Conservation (phyloP, 129 eudicot genomes). For the Helianthus annuus region DNA sequence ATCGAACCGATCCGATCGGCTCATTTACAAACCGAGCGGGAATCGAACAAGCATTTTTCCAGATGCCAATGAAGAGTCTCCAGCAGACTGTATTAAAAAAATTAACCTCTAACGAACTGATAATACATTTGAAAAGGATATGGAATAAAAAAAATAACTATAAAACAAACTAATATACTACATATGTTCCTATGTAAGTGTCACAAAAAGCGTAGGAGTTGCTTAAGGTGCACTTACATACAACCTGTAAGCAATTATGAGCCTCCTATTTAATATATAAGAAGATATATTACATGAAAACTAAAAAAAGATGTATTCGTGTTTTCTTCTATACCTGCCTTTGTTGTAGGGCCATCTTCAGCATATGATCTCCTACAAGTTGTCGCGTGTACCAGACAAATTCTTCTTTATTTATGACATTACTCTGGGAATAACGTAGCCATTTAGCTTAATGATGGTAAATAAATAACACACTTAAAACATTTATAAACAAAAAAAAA, state of each 20-base stretch:
- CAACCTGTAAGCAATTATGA: no score
- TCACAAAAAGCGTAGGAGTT: no score
- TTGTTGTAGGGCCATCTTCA: slow-evolving; percentile 82
- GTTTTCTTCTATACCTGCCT: slow-evolving; percentile 48
- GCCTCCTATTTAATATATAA: no score
- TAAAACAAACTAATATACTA: background rate
- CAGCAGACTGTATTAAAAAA: slow-evolving; percentile 40
- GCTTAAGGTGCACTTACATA: no score
- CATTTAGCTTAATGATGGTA: background rate
- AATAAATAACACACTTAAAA: no score
- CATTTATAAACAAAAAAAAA: background rate
- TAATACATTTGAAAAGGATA: no score
- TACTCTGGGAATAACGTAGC: slow-evolving; percentile 51
- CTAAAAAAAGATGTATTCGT: background rate
- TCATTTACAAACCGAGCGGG: no score
- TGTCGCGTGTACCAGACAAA: slow-evolving; percentile 71
- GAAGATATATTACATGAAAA: no score
- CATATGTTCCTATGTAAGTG: background rate
- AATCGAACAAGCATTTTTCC: background rate
- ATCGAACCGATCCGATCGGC: no score
- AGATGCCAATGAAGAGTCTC: background rate
- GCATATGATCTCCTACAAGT: slow-evolving; percentile 93
- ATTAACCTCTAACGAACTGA: slow-evolving; percentile 38
- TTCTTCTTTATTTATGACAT: slow-evolving; percentile 71
- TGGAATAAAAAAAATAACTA: no score